Percentiles rank a stretch among this genome's conserved stretches.
Evolutionary conservation across 2,329 filamentous ascomycete species (phyloP).

Genomic region (Westerdykella ornata): DNA sequence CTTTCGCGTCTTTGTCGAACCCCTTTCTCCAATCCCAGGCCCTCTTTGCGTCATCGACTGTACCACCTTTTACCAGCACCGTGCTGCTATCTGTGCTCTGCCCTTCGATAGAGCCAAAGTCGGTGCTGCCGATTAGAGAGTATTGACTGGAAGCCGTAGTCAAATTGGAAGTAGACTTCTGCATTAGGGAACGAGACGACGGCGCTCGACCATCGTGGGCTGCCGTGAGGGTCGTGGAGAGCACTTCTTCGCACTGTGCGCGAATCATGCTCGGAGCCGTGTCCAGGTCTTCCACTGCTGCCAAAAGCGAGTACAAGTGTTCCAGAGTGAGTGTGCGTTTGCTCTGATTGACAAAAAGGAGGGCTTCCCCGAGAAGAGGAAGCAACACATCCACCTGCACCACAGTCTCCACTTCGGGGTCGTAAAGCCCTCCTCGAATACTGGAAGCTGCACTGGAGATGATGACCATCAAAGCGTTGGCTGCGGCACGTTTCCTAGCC

Average conservation of each 20-base stretch:
- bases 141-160: conserved; percentile 55
- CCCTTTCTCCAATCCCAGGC: conserved; percentile 67
- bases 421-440: conserved; percentile 84
- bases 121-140: conserved; percentile 65
- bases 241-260: conserved; percentile 68
- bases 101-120: conserved; percentile 50
- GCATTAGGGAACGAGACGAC: conserved; percentile 41
- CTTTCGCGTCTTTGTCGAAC: conserved; percentile 53
- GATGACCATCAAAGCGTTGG: conserved; percentile 69
- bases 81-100: conserved; percentile 42
- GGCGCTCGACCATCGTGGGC: conserved; percentile 44
- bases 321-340: conserved; percentile 57
- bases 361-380: conserved; percentile 73
- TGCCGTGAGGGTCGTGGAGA: conserved; percentile 67
- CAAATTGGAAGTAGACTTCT: conserved; percentile 50
- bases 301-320: conserved; percentile 69
- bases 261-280: conserved; percentile 68
- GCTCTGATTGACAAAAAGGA: conserved; percentile 65
- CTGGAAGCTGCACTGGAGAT: conserved; percentile 82
- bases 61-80: conserved; percentile 37
- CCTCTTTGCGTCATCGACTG: conserved; percentile 44
- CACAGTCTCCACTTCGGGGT: conserved; percentile 70
- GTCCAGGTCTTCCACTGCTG: conserved; percentile 72
- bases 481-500: conserved; percentile 61
- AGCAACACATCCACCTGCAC: conserved; percentile 84